These are phyloP conservation scores for Phytophthora boehmeriae DNA, from an alignment of 352 stramenopile species.

Conservation along the genomic window DNA sequence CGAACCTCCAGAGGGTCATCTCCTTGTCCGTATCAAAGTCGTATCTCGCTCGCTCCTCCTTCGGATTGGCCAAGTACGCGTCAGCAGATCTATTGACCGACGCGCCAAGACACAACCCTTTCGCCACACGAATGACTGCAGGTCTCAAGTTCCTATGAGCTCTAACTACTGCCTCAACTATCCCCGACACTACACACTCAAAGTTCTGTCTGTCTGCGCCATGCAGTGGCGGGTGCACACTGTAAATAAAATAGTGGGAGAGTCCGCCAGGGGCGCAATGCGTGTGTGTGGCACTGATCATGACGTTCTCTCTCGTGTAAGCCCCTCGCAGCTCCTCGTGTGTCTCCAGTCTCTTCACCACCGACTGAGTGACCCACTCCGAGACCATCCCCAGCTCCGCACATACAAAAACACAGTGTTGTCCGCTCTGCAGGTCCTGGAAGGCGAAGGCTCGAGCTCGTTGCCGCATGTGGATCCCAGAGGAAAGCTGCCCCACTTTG, in stretches of 20 bases:
- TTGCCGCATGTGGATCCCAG: slow-evolving; percentile 88
- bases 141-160: slow-evolving; percentile 81
- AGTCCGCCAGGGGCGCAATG: slow-evolving; percentile 91
- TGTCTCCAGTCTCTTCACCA: slow-evolving; percentile 62
- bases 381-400: slow-evolving; percentile 91
- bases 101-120: slow-evolving; percentile 68
- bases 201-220: slow-evolving; percentile 86
- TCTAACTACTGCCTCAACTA: slow-evolving; percentile 80
- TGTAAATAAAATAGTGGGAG: slow-evolving; percentile 94
- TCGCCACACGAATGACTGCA: slow-evolving; percentile 63
- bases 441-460: slow-evolving; percentile 86
- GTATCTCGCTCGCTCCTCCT: slow-evolving; percentile 78
- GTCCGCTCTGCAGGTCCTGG: slow-evolving; percentile 32
- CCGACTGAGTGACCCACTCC: slow-evolving; percentile 86
- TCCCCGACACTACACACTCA: slow-evolving; percentile 89
- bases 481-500: slow-evolving; percentile 73
- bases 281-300: slow-evolving; percentile 92
- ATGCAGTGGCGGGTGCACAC: slow-evolving; percentile 76
- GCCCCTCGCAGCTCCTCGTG: slow-evolving; percentile 43
- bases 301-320: slow-evolving; percentile 82
- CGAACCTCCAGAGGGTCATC: slow-evolving; percentile 90
- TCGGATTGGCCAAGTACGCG: slow-evolving; percentile 91
- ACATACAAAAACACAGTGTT: slow-evolving; percentile 82
- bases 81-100: slow-evolving; percentile 91
- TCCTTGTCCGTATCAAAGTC: slow-evolving; percentile 91